Evolutionary conservation across 768 basidiomycete genomes (phyloP), one percentile per base, ranked within the genome.

Genomic region (Postia placenta): DNA sequence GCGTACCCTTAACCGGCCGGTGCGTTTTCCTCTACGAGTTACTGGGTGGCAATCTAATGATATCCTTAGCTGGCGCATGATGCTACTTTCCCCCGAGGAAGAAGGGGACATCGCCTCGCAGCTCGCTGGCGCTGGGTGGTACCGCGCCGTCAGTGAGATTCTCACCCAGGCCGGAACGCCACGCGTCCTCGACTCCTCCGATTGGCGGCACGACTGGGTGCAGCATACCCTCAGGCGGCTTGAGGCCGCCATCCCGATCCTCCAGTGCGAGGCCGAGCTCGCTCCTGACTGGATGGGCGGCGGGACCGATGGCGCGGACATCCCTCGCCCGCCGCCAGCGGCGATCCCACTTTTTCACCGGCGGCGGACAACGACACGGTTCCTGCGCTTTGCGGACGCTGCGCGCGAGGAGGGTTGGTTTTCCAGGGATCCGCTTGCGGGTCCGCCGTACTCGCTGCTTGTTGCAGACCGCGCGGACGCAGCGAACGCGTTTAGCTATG

Each of bases 191-290:
- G 79, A 87, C 27, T 64, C 74, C 1, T 75, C 72, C 22, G 95
- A 99, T 67, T 98, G 95, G 95, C 79, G 94, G 50, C 87, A 88
- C 62, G 60, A 69, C 17, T 97, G 95, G 94, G 92, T 95, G 11
- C 75, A 78, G 47, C 75, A 81, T 17, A 91, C 88, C 2, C 69
- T 97, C 19, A 80, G 87, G 15, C 73, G 73, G 47, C 77, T 99
- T 23, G 94, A 97, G 67, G 55, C 67, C 25, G 85, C 77, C 38
- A 81, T 93, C 36, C 89, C 85, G 9, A 56, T 80, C 14, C 67
- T 94, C 6, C 78, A 79, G 12, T 69, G 73, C 28, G 85, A 89
- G 59, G 67, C 68, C 14, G 72, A 80, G 51, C 57, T 78, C 43
- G 75, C 73, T 49, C 64, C 78, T 14, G 66, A 77, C 44, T 88